Percentiles rank a stretch among this genome's conserved stretches.
Conservation (phyloP, 129 eudicot species). For the Pulicaria dysenterica region DNA sequence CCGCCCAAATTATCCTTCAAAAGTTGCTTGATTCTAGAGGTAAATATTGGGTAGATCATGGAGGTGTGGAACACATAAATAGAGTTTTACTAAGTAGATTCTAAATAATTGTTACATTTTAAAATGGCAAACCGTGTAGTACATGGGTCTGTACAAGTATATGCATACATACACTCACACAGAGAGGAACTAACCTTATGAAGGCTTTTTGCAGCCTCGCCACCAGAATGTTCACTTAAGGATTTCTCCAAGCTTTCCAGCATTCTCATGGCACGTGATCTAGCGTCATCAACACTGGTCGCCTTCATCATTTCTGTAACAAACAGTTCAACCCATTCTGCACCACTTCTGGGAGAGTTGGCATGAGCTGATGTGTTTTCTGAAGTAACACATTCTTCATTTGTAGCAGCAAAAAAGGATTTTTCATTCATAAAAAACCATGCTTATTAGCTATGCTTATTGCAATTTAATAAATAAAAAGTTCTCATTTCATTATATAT, state of each 20-base stretch:
- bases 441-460: background rate
- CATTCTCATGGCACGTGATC: conserved; percentile 69
- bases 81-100: too few relatives aligned
- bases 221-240: conserved; percentile 41
- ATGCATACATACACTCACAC: background rate
- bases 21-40: too few relatives aligned
- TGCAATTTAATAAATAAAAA: background rate
- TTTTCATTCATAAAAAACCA: background rate
- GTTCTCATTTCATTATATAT: too few relatives aligned
- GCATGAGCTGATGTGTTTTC: conserved; percentile 38
- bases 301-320: conserved; percentile 81
- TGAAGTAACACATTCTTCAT: conserved; percentile 30
- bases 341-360: conserved; percentile 57
- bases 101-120: too few relatives aligned
- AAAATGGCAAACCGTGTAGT: too few relatives aligned
- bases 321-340: conserved; percentile 85
- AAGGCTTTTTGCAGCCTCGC: conserved; percentile 53
- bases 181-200: conserved; percentile 52
- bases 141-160: too few relatives aligned
- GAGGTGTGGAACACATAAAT: too few relatives aligned
- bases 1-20: too few relatives aligned
- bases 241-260: conserved; percentile 79
- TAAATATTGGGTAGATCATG: too few relatives aligned
- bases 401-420: conserved; percentile 39
- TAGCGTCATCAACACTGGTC: conserved; percentile 80